Percentiles rank a stretch among this genome's conserved stretches.
Evolutionary conservation across 257 asterid species (phyloP).

Genomic region (Plantago major): DNA sequence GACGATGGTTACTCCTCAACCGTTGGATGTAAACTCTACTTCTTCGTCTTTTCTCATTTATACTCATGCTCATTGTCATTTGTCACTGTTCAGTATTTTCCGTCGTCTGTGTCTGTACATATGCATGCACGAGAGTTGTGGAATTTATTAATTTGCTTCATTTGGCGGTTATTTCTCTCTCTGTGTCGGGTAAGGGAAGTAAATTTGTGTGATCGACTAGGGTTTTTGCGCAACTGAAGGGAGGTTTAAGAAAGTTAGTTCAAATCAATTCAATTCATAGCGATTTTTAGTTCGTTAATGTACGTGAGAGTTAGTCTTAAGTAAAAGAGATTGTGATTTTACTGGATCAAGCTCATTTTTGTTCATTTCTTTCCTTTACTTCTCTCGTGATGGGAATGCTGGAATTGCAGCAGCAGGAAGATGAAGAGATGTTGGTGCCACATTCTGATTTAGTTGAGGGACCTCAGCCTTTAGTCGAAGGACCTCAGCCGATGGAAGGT

Average conservation of each 20-base stretch:
- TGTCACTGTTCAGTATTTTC: constrained; percentile 5
- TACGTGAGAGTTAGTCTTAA: neutral
- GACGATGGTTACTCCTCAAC: constrained; percentile 85
- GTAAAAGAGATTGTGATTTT: constrained; percentile 21
- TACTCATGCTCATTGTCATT: constrained; percentile 14
- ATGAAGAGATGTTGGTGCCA: constrained; percentile 70
- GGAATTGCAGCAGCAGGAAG: constrained; percentile 47
- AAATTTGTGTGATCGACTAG: constrained; percentile 37
- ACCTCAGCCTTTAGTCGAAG: constrained; percentile 63
- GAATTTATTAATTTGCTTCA: neutral
- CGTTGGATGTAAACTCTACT: constrained; percentile 70
- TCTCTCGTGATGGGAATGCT: too few relatives aligned
- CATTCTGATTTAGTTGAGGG: constrained; percentile 49
- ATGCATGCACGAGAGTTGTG: constrained; percentile 21
- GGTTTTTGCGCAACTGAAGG: constrained; percentile 28
- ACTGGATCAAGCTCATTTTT: constrained; percentile 23
- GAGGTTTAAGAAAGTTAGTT: constrained; percentile 3
- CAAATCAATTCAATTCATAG: neutral
- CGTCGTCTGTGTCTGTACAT: constrained; percentile 15
- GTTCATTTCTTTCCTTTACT: neutral
- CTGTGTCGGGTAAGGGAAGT: neutral
- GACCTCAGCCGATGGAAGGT: constrained; percentile 99
- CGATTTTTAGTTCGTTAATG: neutral
- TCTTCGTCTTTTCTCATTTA: constrained; percentile 8
- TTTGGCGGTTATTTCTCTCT: constrained; percentile 5